phyloP scores from a whole-genome alignment of 306 rosid species.

The Datisca glomerata region DNA sequence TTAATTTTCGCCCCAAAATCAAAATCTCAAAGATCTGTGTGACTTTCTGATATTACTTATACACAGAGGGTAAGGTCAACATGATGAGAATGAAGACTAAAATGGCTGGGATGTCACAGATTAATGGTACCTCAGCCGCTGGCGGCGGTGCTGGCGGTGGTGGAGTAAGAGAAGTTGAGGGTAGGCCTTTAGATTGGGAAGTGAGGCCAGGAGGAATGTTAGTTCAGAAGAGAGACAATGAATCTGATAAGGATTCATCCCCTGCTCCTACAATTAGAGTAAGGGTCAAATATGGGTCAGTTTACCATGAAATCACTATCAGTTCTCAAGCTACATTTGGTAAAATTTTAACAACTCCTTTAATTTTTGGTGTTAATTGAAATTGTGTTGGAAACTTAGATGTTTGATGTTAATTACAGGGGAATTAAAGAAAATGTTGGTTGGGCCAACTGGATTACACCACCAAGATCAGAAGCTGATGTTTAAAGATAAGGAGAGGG shows the following conservation, averaged over 20 bases:
- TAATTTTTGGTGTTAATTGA: not conserved
- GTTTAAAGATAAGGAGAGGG: conserved; percentile 81
- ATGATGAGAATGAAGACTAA: conserved; percentile 78
- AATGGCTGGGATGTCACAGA: conserved; percentile 26
- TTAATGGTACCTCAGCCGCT: conserved; percentile 26
- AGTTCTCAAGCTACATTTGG: conserved; percentile 87
- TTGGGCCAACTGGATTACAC: conserved; percentile 79
- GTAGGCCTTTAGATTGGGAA: conserved; percentile 68
- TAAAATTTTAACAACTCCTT: conserved; percentile 4
- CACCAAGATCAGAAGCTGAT: conserved; percentile 86
- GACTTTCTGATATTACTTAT: conserved; percentile 1
- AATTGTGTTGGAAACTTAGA: not conserved
- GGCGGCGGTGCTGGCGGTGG: conserved; percentile 29
- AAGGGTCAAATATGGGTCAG: conserved; percentile 67
- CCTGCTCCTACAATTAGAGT: conserved; percentile 62
- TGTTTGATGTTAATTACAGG: conserved; percentile 24
- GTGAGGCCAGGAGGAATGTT: conserved; percentile 96
- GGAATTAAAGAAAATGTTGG: conserved; percentile 84
- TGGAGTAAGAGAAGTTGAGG: conserved; percentile 26
- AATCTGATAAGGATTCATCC: conserved; percentile 48
- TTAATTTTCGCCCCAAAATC: conserved; percentile 24
- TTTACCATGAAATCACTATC: conserved; percentile 66
- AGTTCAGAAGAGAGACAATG: conserved; percentile 65
- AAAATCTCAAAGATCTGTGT: conserved; percentile 40
- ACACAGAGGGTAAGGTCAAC: conserved; percentile 19